Percentiles rank a stretch among this genome's conserved stretches.
phyloP scores from a whole-genome alignment of 2,329 filamentous ascomycete species.

The Grosmannia penicillata region DNA sequence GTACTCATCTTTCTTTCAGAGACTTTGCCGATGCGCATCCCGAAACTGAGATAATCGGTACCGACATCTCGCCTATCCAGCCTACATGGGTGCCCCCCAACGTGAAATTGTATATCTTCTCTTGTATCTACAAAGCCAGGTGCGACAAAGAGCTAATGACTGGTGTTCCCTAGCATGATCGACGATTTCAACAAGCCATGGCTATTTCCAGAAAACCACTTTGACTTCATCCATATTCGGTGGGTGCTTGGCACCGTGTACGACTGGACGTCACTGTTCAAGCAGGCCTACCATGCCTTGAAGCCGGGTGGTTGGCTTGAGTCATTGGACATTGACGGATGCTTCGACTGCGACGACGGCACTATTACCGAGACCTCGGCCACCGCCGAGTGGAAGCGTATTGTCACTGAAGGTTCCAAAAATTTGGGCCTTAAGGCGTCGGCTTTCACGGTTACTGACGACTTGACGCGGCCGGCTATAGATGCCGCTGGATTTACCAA shows the following conservation, averaged over 20 bases:
- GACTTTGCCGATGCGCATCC: slow-evolving; percentile 30
- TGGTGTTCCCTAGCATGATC: slow-evolving; percentile 21
- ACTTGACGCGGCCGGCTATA: not conserved
- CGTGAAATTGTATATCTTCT: slow-evolving; percentile 24
- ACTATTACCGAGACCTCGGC: not conserved
- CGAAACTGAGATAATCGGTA: slow-evolving; percentile 30
- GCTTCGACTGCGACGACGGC: slow-evolving; percentile 14
- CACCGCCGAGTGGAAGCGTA: not conserved
- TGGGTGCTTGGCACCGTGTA: slow-evolving; percentile 35
- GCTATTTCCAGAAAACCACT: slow-evolving; percentile 28
- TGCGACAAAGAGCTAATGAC: too few species aligned
- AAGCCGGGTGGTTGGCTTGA: slow-evolving; percentile 32
- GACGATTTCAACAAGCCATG: slow-evolving; percentile 41
- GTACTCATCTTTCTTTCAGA: slow-evolving; percentile 18
- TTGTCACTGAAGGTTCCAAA: not conserved
- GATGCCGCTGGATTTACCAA: too few species aligned
- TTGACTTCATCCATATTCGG: slow-evolving; percentile 44
- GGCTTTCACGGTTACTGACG: not conserved
- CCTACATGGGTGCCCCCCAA: slow-evolving; percentile 43
- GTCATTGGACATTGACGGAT: slow-evolving; percentile 9
- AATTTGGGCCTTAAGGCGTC: not conserved
- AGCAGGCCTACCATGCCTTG: slow-evolving; percentile 30
- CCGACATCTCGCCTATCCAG: slow-evolving; percentile 42
- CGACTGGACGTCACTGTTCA: slow-evolving; percentile 35
- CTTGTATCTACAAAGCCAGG: not conserved